Percentiles rank a stretch among this genome's conserved stretches.
phyloP scores from a whole-genome alignment of 2,329 filamentous ascomycete species.

The Dactylellina parvicollis region DNA sequence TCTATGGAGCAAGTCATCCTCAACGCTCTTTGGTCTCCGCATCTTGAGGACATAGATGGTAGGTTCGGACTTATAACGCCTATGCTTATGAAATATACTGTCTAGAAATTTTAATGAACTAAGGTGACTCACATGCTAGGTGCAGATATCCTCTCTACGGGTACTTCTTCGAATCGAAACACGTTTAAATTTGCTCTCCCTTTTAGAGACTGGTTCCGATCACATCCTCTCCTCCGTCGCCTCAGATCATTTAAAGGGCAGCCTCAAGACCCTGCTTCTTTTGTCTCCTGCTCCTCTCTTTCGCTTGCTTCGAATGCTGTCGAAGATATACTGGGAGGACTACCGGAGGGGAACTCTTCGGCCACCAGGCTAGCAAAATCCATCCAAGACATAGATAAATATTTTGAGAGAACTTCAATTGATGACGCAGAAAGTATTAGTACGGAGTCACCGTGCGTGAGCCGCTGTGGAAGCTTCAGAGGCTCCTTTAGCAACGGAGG shows the following conservation, averaged over 20 bases:
- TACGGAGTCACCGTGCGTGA: conserved; percentile 25
- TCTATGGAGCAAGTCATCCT: conserved; percentile 40
- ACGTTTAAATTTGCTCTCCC: conserved; percentile 16
- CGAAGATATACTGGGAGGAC: conserved; percentile 19
- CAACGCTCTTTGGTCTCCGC: conserved; percentile 38
- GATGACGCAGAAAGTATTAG: conserved; percentile 5
- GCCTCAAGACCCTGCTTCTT: neutral
- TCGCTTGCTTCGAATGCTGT: conserved; percentile 15
- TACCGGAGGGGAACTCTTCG: conserved; percentile 28
- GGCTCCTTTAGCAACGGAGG: neutral
- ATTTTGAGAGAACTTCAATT: neutral
- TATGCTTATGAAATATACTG: neutral
- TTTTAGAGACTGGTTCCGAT: conserved; percentile 34
- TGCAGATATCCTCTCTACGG: conserved; percentile 16
- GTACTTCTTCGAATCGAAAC: neutral
- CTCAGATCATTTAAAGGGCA: conserved; percentile 26
- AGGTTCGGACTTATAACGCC: neutral
- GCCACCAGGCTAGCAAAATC: conserved; percentile 12
- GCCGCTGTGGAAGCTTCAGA: conserved; percentile 26
- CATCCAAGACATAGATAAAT: conserved; percentile 32
- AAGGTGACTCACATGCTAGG: neutral
- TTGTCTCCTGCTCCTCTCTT: conserved; percentile 17
- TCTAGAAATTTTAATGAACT: neutral
- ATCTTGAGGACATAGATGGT: conserved; percentile 35
- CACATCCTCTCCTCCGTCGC: conserved; percentile 21